Evolutionary conservation across 768 basidiomycete genomes (phyloP).

Genomic region (Suillus hirtellus): DNA sequence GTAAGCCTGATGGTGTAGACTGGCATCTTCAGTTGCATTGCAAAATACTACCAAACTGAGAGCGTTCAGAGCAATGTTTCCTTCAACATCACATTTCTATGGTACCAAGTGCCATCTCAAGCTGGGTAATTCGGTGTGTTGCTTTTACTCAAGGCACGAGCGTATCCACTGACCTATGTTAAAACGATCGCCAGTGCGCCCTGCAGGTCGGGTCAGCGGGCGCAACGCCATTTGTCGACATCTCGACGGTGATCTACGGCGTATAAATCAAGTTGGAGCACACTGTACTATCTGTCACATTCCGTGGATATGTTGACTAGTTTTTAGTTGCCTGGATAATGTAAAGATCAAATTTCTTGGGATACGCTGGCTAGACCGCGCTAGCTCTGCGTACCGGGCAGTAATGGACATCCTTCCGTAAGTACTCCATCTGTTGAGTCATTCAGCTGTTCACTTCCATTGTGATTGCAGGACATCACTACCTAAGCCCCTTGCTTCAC

Average conservation of each 20-base stretch:
- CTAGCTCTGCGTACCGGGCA: constrained; percentile 53
- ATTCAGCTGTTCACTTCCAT: constrained; percentile 3
- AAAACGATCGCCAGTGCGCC: constrained; percentile 50
- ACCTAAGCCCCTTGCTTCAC: constrained; percentile 86
- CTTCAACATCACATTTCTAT: neutral
- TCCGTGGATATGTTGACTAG: constrained; percentile 30
- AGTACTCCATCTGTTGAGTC: constrained; percentile 13
- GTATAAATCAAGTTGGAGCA: constrained; percentile 49
- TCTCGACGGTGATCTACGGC: too few species aligned
- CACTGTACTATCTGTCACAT: constrained; percentile 74
- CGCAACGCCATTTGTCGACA: constrained; percentile 12
- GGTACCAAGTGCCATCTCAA: constrained; percentile 25
- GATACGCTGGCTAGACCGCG: constrained; percentile 79
- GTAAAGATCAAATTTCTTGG: constrained; percentile 83
- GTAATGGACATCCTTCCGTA: constrained; percentile 60
- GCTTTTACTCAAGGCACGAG: constrained; percentile 41
- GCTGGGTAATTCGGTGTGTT: constrained; percentile 83
- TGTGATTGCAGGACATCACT: constrained; percentile 65
- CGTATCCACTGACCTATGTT: constrained; percentile 1
- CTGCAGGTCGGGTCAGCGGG: constrained; percentile 75
- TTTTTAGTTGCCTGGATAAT: constrained; percentile 77
- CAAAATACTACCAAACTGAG: constrained; percentile 15
- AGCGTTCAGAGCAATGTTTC: constrained; percentile 12
- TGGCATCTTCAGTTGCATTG: neutral
- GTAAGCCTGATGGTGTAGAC: too few species aligned